Base-by-base conservation (phyloP, 2,329 filamentous ascomycete genomes). In the Emmonsia crescens region DNA sequence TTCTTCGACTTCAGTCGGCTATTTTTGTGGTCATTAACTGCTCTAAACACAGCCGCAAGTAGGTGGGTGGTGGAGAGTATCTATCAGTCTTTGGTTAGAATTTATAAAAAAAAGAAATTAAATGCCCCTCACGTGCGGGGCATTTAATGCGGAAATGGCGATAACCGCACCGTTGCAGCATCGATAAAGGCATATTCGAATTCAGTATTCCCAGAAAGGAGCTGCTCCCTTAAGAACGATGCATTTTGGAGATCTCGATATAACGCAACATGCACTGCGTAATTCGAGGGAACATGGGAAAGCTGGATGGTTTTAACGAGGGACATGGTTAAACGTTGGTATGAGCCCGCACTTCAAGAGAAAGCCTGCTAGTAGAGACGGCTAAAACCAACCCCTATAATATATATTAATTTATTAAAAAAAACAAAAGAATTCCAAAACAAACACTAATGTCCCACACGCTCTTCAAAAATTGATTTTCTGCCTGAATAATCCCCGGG, bases 101-200 rank as follows among this genome's bases (percentile, higher is more conserved):
- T 14, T 44, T 31, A 16, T 19, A 24, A 0, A 24, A 48, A 1
- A 24, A n/a, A n/a, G 27, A 27, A 27, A 29, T 5, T 9, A 46
- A 19, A 38, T 31, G 12, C 36, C 40, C 36, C 38, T 31, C 55
- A 1, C 3, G 16, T 57, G 55, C 55, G 33, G 54, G 29, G 36
- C 10, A n/a, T 10, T 29, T 5, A 49, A 24, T 31, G 19, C 19
- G 8, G 44, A 16, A 31, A 40, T 49, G 2, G 31, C 65, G 76
- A 55, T 38, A 38, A 36, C 24, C 81, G 64, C 80, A 92, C 87
- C 73, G 89, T 84, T 54, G 84, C 85, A 24, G 91, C 91, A 76
- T 99, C 93, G 55, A 99, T 83, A 67, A 99, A 89, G 40, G 92
- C 91, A 79, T 97, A 97, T 75, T 97, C 91, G 69, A 92, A 97